Percentiles rank a stretch among this genome's conserved stretches.
These are phyloP conservation scores for Trypethelium eluteriae DNA, from an alignment of 495 filamentous ascomycete genomes.

Conservation along the genomic window DNA sequence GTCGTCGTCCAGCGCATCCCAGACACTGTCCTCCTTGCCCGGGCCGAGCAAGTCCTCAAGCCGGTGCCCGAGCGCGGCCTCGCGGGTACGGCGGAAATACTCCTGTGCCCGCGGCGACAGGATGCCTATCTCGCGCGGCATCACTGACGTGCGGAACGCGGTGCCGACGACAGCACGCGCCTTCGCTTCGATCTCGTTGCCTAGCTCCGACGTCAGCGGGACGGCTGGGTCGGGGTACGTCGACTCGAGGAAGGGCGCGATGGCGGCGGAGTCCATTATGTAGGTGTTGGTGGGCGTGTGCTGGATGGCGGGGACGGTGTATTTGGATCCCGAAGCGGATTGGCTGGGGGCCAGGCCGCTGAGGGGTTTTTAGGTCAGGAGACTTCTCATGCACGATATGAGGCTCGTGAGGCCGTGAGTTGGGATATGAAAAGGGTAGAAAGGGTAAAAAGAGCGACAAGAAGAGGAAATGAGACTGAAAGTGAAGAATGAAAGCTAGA, in stretches of 20 bases:
- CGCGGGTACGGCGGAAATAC: constrained; percentile 38
- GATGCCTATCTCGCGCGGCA: constrained; percentile 37
- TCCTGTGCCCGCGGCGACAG: constrained; percentile 37
- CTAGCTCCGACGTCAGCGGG: constrained; percentile 34
- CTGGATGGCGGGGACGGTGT: constrained; percentile 40
- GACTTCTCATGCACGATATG: constrained; percentile 20
- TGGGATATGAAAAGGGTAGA: constrained; percentile 18
- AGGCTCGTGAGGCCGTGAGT: constrained; percentile 20
- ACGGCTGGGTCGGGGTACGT: constrained; percentile 36
- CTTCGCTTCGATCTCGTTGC: constrained; percentile 33
- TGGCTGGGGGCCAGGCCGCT: constrained; percentile 30
- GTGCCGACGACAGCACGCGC: constrained; percentile 29
- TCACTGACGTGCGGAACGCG: constrained; percentile 28
- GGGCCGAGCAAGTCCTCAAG: constrained; percentile 36
- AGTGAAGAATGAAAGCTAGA: constrained; percentile 19
- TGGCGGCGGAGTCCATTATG: constrained; percentile 38
- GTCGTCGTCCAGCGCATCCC: constrained; percentile 26
- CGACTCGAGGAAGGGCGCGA: constrained; percentile 39
- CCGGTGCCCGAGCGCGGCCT: constrained; percentile 32
- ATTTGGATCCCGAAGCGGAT: constrained; percentile 30
- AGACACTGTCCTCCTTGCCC: constrained; percentile 32
- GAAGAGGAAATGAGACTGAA: constrained; percentile 15
- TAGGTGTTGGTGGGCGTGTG: constrained; percentile 38
- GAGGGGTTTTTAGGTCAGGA: constrained; percentile 20
- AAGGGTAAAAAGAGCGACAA: not conserved